These are phyloP conservation scores for Umbelopsis vinacea DNA, from an alignment of 192 early-diverging fungal genomes.

Conservation along the genomic window DNA sequence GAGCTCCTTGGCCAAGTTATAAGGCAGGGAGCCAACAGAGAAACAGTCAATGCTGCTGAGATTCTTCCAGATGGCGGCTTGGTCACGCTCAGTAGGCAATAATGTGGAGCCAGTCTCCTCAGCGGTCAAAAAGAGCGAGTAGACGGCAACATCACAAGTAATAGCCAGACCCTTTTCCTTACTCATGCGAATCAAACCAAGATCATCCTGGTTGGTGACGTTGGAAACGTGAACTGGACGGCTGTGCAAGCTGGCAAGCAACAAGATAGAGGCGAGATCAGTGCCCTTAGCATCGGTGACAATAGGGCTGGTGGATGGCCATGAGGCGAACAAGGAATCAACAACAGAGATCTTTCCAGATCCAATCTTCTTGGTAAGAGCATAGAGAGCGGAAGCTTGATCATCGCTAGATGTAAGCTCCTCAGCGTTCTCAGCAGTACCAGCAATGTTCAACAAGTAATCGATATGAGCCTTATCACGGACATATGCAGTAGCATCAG, in stretches of 20 bases:
- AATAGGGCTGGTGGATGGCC: slow-evolving; percentile 77
- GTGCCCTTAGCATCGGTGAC: slow-evolving; percentile 85
- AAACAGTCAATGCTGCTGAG: slow-evolving; percentile 90
- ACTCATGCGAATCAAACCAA: slow-evolving; percentile 82
- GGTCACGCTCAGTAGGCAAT: slow-evolving; percentile 59
- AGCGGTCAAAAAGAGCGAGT: slow-evolving; percentile 77
- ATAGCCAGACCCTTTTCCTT: slow-evolving; percentile 86
- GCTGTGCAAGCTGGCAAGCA: slow-evolving; percentile 82
- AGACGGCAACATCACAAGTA: slow-evolving; percentile 93
- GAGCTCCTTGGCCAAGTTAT: slow-evolving; percentile 59
- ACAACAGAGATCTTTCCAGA: slow-evolving; percentile 63
- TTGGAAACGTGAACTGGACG: slow-evolving; percentile 90
- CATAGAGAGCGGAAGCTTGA: slow-evolving; percentile 61
- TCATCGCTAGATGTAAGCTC: slow-evolving; percentile 45
- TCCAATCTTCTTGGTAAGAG: slow-evolving; percentile 60
- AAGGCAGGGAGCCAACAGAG: slow-evolving; percentile 76
- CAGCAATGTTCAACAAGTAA: slow-evolving; percentile 72
- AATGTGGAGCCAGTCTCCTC: slow-evolving; percentile 46
- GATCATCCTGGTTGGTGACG: slow-evolving; percentile 77
- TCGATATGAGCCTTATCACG: slow-evolving; percentile 74
- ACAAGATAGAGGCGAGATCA: slow-evolving; percentile 86
- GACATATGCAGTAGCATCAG: slow-evolving; percentile 52
- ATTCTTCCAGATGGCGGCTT: slow-evolving; percentile 82
- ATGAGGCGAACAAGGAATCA: slow-evolving; percentile 76
- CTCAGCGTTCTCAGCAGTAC: slow-evolving; percentile 66